Base-by-base conservation (phyloP, 148 eudicot species). In the Rhododendron vialii region DNA sequence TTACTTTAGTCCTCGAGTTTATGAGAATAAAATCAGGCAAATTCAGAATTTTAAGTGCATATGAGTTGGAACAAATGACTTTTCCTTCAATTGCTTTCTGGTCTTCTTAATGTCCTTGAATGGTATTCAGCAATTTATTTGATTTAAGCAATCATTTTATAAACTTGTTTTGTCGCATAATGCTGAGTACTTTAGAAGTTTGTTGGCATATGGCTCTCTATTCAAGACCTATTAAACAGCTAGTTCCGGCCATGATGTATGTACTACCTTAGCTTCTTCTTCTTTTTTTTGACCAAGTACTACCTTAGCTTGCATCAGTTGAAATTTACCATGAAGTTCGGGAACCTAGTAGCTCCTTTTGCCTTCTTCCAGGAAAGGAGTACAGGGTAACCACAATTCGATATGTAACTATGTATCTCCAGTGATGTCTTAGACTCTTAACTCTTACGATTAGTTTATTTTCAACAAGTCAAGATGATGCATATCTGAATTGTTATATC, bases 261-360 rank as follows among this genome's bases (percentile, higher is more conserved):
- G 0, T 47, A 59, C 24, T 80, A 47, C 15, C 81, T 47, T 43
- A 24, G 67, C 55, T 47, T 36, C 38, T 85, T 36, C 38, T 85
- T 63, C 45, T 26, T 45, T 45, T 38, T 83, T 82, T 82, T 88
- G 48, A 45, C 17, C 87, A 96, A 96, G 95, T 96, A 91, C 88
- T 84, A 59, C 55, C 94, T 96, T 51, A 96, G 57, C 55, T n/a
- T 50, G 53, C 8, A 3, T 78, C 28, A 24, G n/a, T 17, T 75
- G 45, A 17, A 35, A 7, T 35, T 36, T 43, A 28, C 33, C 41
- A 28, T 77, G 3, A 94, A 41, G 28, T 22, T 77, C 30, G 24
- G 80, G 51, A 76, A 76, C 80, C 45, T 36, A 74, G 78, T 33
- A 50, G 12, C 53, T 50, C 53, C 53, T 50, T 50, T 50, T 50